Percentiles rank a stretch among this genome's conserved stretches.
phyloP scores from a whole-genome alignment of 2,329 filamentous ascomycete species.

The Byssoonygena ceratinophila region DNA sequence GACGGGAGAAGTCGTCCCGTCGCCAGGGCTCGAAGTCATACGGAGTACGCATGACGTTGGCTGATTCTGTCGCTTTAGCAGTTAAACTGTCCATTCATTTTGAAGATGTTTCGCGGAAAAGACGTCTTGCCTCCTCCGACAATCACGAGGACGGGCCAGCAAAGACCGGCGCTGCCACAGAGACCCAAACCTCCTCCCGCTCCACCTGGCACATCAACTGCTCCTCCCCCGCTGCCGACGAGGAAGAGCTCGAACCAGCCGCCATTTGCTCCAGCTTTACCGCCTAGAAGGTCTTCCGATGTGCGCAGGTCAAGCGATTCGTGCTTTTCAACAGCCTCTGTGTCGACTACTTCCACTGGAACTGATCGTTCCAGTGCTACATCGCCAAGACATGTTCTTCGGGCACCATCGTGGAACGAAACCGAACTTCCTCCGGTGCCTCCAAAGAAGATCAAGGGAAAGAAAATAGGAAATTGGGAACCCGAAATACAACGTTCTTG shows the following conservation, averaged over 20 bases:
- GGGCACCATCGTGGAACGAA: constrained; percentile 49
- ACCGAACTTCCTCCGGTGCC: constrained; percentile 45
- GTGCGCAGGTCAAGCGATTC: constrained; percentile 41
- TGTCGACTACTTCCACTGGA: constrained; percentile 25
- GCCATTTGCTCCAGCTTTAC: constrained; percentile 36
- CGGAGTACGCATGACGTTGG: neutral
- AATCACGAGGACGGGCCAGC: constrained; percentile 24
- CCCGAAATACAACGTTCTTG: neutral
- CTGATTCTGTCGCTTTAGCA: neutral
- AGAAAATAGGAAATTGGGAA: neutral
- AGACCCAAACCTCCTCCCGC: constrained; percentile 9
- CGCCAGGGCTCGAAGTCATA: neutral
- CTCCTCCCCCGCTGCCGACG: constrained; percentile 39
- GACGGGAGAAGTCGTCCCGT: neutral
- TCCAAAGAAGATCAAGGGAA: constrained; percentile 18
- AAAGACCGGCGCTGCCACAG: constrained; percentile 14
- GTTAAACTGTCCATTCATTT: neutral
- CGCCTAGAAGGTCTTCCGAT: constrained; percentile 35
- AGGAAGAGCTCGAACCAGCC: constrained; percentile 33
- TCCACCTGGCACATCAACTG: constrained; percentile 14
- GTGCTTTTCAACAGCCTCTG: constrained; percentile 42
- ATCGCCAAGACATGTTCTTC: constrained; percentile 23
- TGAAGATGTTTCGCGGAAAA: constrained; percentile 8
- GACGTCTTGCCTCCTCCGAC: constrained; percentile 17
- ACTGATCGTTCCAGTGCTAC: neutral